These are phyloP conservation scores for Gentiana macrophylla DNA, from an alignment of 257 asterid species.

Conservation along the genomic window DNA sequence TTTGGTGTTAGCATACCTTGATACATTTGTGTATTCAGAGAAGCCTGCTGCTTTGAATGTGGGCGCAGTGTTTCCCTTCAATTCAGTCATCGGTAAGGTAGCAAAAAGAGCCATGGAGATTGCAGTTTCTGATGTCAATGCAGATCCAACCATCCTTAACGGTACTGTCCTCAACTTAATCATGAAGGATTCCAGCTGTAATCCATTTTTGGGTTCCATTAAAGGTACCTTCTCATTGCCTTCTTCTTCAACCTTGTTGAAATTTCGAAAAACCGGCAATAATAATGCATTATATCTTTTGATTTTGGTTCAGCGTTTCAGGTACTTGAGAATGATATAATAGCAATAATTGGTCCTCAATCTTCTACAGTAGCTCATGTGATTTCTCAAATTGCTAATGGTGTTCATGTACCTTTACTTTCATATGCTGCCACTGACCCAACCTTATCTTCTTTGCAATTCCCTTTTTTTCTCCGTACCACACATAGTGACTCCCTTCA, in stretches of 20 bases:
- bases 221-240: constrained; percentile 16
- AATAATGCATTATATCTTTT: too few species aligned
- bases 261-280: too few species aligned
- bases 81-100: constrained; percentile 34
- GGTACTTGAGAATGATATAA: constrained; percentile 44
- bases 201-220: constrained; percentile 33
- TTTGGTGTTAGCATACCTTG: too few species aligned
- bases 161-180: constrained; percentile 26
- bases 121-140: constrained; percentile 38
- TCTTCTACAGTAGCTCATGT: constrained; percentile 77
- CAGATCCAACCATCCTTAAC: constrained; percentile 27
- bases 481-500: constrained; percentile 74
- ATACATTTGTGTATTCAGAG: constrained; percentile 12
- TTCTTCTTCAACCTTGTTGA: too few species aligned
- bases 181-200: constrained; percentile 26
- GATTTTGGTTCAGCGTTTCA: constrained; percentile 20
- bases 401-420: constrained; percentile 62
- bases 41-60: constrained; percentile 29
- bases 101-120: constrained; percentile 42
- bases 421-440: constrained; percentile 91
- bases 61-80: constrained; percentile 31
- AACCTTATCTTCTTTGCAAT: constrained; percentile 63
- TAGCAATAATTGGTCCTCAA: constrained; percentile 78
- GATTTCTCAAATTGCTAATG: constrained; percentile 55
- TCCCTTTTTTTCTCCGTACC: constrained; percentile 65